Conservation (phyloP, 768 basidiomycete genomes). For the Psilocybe azurescens region DNA sequence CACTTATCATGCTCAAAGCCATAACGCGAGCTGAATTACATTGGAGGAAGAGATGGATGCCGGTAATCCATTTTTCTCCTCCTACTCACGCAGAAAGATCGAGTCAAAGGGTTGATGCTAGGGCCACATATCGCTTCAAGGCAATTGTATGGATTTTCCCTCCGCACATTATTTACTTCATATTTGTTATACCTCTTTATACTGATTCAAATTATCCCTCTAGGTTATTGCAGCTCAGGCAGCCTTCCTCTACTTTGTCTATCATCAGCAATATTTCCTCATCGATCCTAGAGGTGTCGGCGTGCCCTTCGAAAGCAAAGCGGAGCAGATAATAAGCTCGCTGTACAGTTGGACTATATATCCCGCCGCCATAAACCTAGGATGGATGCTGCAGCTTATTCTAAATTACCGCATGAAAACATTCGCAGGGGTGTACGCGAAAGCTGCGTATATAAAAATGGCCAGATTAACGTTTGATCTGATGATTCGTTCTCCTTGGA, state of each 20-base stretch:
- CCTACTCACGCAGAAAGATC: conserved; percentile 36
- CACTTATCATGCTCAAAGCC: conserved; percentile 32
- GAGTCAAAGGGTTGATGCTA: conserved; percentile 21
- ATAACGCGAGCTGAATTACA: conserved; percentile 28
- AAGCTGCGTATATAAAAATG: not conserved
- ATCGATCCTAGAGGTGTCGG: not conserved
- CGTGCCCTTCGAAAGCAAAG: not conserved
- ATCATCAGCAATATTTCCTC: not conserved
- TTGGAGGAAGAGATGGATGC: conserved; percentile 22
- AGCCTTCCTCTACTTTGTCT: not conserved
- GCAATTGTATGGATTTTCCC: conserved; percentile 3
- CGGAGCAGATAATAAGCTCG: not conserved
- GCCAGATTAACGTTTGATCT: not conserved
- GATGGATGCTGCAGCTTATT: conserved; percentile 2
- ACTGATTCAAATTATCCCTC: too few species aligned
- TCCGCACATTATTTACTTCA: not conserved
- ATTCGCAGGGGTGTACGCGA: conserved; percentile 8
- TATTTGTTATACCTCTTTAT: too few species aligned
- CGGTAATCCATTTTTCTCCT: conserved; percentile 20
- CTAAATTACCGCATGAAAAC: not conserved
- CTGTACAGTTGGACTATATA: not conserved
- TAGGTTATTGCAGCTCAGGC: not conserved
- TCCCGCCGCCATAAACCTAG: not conserved
- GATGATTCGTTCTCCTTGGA: not conserved
- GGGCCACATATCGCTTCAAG: not conserved